Evolutionary conservation across 768 basidiomycete species (phyloP).

Genomic region (Panus rudis): DNA sequence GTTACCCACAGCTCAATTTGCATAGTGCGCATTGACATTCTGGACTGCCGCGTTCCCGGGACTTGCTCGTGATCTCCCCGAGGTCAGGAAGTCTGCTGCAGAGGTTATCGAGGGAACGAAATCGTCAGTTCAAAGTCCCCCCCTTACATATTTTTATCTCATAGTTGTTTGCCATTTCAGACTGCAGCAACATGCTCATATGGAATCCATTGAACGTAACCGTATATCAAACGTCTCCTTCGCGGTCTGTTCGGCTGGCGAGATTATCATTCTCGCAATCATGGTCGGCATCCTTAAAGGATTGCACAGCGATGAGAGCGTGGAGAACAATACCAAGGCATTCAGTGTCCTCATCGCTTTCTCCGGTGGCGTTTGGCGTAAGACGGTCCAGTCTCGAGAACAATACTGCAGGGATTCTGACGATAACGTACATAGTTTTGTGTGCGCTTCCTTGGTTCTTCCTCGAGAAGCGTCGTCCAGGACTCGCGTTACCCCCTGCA

Average conservation of each 20-base stretch:
- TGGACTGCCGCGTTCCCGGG: conserved; percentile 83
- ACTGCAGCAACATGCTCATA: conserved; percentile 42
- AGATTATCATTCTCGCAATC: conserved; percentile 60
- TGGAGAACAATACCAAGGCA: conserved; percentile 67
- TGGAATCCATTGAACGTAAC: conserved; percentile 63
- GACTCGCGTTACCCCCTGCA: conserved; percentile 50
- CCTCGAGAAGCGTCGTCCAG: conserved; percentile 59
- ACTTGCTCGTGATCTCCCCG: conserved; percentile 60
- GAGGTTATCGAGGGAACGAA: conserved; percentile 37
- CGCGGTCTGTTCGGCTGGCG: conserved; percentile 60
- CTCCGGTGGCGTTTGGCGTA: conserved; percentile 70
- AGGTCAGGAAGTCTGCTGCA: conserved; percentile 48
- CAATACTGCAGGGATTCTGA: neutral
- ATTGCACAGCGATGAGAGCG: conserved; percentile 50
- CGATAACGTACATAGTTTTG: conserved; percentile 33
- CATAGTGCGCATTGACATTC: conserved; percentile 62
- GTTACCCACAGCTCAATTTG: conserved; percentile 1
- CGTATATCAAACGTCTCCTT: conserved; percentile 74
- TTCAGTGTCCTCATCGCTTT: conserved; percentile 77
- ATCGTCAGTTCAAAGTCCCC: conserved; percentile 29
- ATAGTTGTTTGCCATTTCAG: conserved; percentile 17
- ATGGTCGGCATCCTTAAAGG: conserved; percentile 74
- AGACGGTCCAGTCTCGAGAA: conserved; percentile 19
- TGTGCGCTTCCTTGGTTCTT: conserved; percentile 73
- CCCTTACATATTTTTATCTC: neutral